Conservation (phyloP, 352 stramenopile species). For the Pythium apleroticum region DNA sequence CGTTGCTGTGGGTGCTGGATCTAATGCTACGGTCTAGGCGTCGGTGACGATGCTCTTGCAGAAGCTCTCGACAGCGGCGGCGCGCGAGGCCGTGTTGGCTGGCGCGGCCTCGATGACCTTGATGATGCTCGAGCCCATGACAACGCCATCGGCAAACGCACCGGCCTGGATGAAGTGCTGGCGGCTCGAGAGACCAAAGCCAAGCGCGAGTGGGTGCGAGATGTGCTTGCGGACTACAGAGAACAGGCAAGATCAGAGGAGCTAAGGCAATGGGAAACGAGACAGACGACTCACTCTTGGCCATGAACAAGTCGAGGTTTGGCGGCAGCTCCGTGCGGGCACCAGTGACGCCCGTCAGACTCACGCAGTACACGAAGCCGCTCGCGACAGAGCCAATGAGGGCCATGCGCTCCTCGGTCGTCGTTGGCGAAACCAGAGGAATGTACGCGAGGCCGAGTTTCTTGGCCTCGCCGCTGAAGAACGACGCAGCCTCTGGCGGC, state of each 20-base stretch:
- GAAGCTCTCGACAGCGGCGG: constrained; percentile 73
- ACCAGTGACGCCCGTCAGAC: constrained; percentile 93
- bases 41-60: constrained; percentile 71
- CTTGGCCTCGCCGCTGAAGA: constrained; percentile 89
- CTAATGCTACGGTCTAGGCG: constrained; percentile 18
- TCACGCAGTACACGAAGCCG: constrained; percentile 89
- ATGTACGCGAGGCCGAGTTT: constrained; percentile 94
- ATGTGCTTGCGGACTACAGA: constrained; percentile 74
- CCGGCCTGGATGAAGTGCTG: constrained; percentile 92
- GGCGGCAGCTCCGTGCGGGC: constrained; percentile 86
- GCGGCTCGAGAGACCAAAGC: constrained; percentile 96
- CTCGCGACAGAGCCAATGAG: constrained; percentile 68
- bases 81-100: constrained; percentile 54
- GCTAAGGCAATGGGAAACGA: neutral
- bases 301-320: constrained; percentile 94
- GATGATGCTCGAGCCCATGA: constrained; percentile 89
- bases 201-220: constrained; percentile 92
- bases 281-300: constrained; percentile 53
- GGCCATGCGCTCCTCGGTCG: constrained; percentile 93
- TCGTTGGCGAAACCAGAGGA: constrained; percentile 96
- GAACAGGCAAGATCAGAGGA: neutral
- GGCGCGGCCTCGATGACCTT: constrained; percentile 79
- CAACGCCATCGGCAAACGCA: constrained; percentile 88
- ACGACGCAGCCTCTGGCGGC: constrained; percentile 92
- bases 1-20: neutral